Conservation (phyloP, 2,329 filamentous ascomycete species). For the Coniochaeta ligniaria region DNA sequence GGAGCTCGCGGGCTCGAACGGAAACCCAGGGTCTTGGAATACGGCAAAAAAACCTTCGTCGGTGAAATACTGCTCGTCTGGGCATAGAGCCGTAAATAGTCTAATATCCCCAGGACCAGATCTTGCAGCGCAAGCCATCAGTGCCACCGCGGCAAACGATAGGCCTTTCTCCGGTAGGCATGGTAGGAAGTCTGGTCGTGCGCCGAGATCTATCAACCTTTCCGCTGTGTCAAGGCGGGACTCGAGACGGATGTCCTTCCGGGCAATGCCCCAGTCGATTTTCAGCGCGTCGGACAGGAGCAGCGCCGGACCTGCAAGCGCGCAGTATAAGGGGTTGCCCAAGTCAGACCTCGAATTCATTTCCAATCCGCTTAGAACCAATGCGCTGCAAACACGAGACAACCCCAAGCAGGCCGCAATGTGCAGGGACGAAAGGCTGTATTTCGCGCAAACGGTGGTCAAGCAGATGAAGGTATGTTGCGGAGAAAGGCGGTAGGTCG, state of each 20-base stretch:
- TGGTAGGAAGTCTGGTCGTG: neutral
- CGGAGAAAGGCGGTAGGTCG: neutral
- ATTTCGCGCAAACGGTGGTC: neutral
- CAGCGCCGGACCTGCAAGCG: neutral
- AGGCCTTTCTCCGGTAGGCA: neutral
- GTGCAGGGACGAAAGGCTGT: neutral
- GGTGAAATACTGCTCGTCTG: neutral
- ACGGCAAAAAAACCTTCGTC: neutral
- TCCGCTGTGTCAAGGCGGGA: neutral
- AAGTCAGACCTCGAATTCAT: neutral
- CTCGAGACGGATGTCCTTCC: neutral
- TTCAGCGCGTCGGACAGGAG: neutral
- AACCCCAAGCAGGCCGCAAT: neutral
- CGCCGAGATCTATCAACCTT: neutral
- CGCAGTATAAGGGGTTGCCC: neutral
- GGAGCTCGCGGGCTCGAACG: neutral
- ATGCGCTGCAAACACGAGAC: neutral
- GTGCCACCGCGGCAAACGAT: neutral
- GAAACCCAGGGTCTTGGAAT: neutral
- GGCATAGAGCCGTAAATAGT: neutral
- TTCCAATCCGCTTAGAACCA: neutral
- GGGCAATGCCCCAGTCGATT: neutral
- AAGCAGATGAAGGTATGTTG: neutral
- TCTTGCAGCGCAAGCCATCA: neutral
- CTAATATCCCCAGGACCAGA: neutral